Evolutionary conservation across 164 flowering plant species (phyloP).

Genomic region (Chloranthus sessilifolius): DNA sequence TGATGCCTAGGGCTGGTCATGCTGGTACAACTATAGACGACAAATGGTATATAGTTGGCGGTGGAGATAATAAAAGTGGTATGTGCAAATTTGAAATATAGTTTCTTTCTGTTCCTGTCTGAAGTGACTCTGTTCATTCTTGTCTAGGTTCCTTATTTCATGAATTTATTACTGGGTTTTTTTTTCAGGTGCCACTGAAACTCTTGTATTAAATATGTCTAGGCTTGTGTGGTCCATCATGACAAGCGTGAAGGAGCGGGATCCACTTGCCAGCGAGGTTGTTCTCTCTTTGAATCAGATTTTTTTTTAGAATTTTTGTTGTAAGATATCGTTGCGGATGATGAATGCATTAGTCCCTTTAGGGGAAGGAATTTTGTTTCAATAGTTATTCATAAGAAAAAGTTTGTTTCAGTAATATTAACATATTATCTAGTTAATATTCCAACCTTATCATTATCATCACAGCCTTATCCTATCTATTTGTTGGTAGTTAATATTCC

Average conservation of each 20-base stretch:
- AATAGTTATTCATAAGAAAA: too few species aligned
- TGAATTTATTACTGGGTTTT: conserved; percentile 5
- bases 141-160: background rate
- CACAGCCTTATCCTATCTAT: too few species aligned
- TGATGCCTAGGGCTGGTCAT: conserved; percentile 90
- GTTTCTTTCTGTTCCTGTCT: too few species aligned
- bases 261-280: conserved; percentile 98
- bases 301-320: too few species aligned
- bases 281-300: background rate
- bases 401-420: too few species aligned
- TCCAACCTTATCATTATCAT: too few species aligned
- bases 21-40: conserved; percentile 62
- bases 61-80: conserved; percentile 94
- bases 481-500: too few species aligned
- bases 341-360: too few species aligned
- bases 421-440: too few species aligned
- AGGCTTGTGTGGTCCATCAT: conserved; percentile 70
- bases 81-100: conserved; percentile 12
- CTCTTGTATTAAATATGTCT: conserved; percentile 69
- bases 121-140: too few species aligned
- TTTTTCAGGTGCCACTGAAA: conserved; percentile 66
- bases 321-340: too few species aligned
- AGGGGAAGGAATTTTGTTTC: too few species aligned
- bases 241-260: conserved; percentile 58
- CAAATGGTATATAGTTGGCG: conserved; percentile 88